phyloP scores from a whole-genome alignment of 495 filamentous ascomycete genomes.

The Hypoxylon trugodes region DNA sequence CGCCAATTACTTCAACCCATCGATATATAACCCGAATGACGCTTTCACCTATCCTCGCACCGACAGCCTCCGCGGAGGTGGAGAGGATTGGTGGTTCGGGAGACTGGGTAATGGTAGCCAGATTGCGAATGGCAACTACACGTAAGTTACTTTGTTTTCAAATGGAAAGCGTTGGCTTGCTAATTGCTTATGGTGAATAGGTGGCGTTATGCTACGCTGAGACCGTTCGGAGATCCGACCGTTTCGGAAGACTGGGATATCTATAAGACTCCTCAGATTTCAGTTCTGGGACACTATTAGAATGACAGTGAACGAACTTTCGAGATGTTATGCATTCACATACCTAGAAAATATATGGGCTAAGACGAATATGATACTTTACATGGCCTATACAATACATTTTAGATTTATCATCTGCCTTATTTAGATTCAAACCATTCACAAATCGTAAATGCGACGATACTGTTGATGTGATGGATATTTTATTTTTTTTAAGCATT shows the following conservation, averaged over 20 bases:
- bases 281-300: conserved; percentile 2
- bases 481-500: too few species aligned
- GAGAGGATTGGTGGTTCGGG: conserved; percentile 30
- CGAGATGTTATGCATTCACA: too few species aligned
- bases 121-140: conserved; percentile 45
- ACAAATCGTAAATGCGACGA: too few species aligned
- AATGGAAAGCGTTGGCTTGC: background rate
- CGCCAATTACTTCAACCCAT: conserved; percentile 1
- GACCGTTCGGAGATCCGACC: conserved; percentile 25
- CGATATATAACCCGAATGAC: conserved; percentile 27
- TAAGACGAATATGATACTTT: too few species aligned
- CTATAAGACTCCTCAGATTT: conserved; percentile 28
- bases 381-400: too few species aligned
- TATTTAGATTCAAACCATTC: too few species aligned
- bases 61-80: conserved; percentile 12
- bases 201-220: conserved; percentile 30
- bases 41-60: conserved; percentile 23
- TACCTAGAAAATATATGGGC: too few species aligned
- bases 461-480: too few species aligned
- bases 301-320: too few species aligned
- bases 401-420: too few species aligned
- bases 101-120: conserved; percentile 41
- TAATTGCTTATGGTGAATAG: background rate
- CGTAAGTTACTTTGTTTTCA: conserved; percentile 6
- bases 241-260: conserved; percentile 36